Conservation (phyloP, 2,329 filamentous ascomycete species). For the Orbilia blumenaviensis region DNA sequence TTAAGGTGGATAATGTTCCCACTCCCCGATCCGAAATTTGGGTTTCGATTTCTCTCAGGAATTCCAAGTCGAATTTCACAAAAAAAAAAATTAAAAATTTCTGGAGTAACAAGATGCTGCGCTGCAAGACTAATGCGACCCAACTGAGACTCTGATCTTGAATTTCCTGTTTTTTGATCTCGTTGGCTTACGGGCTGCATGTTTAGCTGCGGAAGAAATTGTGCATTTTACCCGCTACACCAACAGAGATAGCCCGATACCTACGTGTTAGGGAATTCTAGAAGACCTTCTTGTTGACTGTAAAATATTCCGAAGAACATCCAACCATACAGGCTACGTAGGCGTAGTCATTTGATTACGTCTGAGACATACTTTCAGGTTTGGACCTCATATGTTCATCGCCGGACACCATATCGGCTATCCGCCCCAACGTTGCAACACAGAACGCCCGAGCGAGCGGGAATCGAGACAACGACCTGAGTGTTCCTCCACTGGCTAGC, state of each 20-base stretch:
- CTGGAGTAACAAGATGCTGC: neutral
- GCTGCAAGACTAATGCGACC: neutral
- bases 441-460: neutral
- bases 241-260: neutral
- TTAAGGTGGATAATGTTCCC: neutral
- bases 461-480: conserved; percentile 17
- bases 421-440: no score
- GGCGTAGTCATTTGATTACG: neutral
- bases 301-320: neutral
- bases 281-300: neutral
- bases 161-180: neutral
- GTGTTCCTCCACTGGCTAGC: no score
- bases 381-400: no score
- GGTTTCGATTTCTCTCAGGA: neutral
- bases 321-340: no score
- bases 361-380: neutral
- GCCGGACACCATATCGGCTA: neutral
- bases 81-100: neutral
- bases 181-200: neutral
- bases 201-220: neutral
- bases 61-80: neutral
- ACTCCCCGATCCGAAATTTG: neutral
- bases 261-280: neutral
- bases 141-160: conserved; percentile 12
- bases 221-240: conserved; percentile 2